A percentile compares a stretch with the other conserved stretches of the same genome.
phyloP scores from a whole-genome alignment of 1,139 yeast genomes.

The Pichia sp. region DNA sequence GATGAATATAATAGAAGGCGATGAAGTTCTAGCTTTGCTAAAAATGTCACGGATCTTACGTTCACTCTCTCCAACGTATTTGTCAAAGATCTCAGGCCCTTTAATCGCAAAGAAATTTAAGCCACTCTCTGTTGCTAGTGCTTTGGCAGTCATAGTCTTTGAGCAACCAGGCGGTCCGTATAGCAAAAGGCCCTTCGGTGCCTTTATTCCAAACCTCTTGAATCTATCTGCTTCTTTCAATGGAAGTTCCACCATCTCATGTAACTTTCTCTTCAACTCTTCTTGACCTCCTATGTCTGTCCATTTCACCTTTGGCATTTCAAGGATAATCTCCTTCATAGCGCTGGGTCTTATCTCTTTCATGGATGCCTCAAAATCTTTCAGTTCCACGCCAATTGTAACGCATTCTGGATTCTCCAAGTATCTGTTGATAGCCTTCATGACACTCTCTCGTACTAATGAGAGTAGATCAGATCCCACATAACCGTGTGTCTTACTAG shows the following conservation, averaged over 20 bases:
- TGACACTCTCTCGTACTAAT: constrained; percentile 78
- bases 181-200: constrained; percentile 85
- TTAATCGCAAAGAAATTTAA: constrained; percentile 87
- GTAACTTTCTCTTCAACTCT: constrained; percentile 66
- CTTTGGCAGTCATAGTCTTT: constrained; percentile 89
- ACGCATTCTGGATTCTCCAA: constrained; percentile 28
- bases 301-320: constrained; percentile 93
- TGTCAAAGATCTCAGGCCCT: constrained; percentile 92
- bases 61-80: constrained; percentile 93
- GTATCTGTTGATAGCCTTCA: constrained; percentile 58
- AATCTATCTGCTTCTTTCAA: constrained; percentile 77
- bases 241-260: constrained; percentile 90
- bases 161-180: constrained; percentile 99
- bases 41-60: constrained; percentile 83
- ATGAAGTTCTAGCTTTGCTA: constrained; percentile 85
- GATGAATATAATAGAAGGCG: constrained; percentile 88
- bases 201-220: constrained; percentile 65
- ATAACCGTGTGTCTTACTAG: constrained; percentile 66
- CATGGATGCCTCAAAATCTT: constrained; percentile 62
- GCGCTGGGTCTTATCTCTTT: constrained; percentile 88
- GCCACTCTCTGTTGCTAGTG: constrained; percentile 92
- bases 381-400: constrained; percentile 21
- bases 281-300: constrained; percentile 94
- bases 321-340: constrained; percentile 90
- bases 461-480: constrained; percentile 91